Percentiles rank a stretch among this genome's conserved stretches.
Conservation (phyloP, 208 protist species). For the Angomonas ambiguus region DNA sequence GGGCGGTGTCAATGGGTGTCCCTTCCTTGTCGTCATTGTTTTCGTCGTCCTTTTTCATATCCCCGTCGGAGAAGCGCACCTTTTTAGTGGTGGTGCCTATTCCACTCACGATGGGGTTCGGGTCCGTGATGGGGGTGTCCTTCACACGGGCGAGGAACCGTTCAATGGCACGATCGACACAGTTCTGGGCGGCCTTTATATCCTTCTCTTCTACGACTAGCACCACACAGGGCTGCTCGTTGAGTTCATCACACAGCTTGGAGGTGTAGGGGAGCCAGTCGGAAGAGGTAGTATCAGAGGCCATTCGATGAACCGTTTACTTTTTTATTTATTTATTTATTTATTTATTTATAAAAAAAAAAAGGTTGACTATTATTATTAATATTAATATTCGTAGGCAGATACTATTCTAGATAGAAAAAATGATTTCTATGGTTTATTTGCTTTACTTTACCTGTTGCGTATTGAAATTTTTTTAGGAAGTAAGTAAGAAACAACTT, state of each 20-base stretch:
- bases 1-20: not conserved
- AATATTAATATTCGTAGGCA: not conserved
- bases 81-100: not conserved
- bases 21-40: not conserved
- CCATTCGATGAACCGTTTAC: too few species aligned
- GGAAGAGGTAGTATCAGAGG: too few species aligned
- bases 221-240: not conserved
- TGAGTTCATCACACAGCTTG: not conserved
- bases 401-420: too few species aligned
- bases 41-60: too few species aligned
- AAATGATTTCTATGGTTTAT: too few species aligned
- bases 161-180: not conserved
- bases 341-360: slow-evolving; percentile 4
- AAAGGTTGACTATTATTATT: not conserved
- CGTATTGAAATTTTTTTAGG: too few species aligned
- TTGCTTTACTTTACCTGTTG: too few species aligned
- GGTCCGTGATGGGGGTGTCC: not conserved
- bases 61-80: not conserved
- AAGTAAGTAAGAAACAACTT: too few species aligned
- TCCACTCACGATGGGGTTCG: not conserved
- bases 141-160: not conserved
- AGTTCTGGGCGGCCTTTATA: not conserved
- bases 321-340: too few species aligned
- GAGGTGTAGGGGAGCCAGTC: not conserved
- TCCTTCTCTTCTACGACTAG: not conserved